These are phyloP conservation scores for Exsudoporus frostii DNA, from an alignment of 768 basidiomycete genomes.

Conservation along the genomic window DNA sequence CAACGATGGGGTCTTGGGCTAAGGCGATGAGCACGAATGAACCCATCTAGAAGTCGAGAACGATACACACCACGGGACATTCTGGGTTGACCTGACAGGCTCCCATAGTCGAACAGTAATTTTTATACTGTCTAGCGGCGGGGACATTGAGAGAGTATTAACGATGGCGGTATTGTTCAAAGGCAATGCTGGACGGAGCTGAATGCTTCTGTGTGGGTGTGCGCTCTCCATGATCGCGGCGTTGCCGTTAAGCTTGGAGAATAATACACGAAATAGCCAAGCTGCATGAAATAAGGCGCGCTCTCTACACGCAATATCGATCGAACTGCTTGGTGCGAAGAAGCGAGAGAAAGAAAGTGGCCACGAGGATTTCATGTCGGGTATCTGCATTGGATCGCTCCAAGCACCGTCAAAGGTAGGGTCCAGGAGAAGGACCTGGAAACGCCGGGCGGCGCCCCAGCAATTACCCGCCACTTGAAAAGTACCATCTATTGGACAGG, in stretches of 20 bases:
- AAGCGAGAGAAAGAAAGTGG: constrained; percentile 28
- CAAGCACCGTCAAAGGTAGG: constrained; percentile 25
- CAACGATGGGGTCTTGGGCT: constrained; percentile 30
- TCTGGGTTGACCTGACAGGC: constrained; percentile 10
- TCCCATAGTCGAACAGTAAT: constrained; percentile 15
- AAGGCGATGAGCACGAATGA: constrained; percentile 14
- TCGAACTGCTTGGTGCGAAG: constrained; percentile 32
- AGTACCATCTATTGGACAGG: background rate
- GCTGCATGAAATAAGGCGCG: constrained; percentile 31
- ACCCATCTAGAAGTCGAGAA: background rate
- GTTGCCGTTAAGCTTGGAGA: constrained; percentile 23
- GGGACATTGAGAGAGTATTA: constrained; percentile 19
- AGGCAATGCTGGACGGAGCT: constrained; percentile 31
- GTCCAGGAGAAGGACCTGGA: constrained; percentile 21
- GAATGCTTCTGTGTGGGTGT: constrained; percentile 17
- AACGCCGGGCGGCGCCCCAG: constrained; percentile 21
- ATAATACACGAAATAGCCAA: constrained; percentile 29
- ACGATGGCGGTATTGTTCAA: constrained; percentile 23
- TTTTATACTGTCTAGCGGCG: constrained; percentile 28
- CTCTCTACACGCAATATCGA: constrained; percentile 33
- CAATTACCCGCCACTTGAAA: constrained; percentile 11
- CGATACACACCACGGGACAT: constrained; percentile 23
- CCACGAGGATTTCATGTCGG: constrained; percentile 38
- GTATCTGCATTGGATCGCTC: constrained; percentile 36
- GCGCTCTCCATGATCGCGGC: constrained; percentile 30